These are phyloP conservation scores for Linum tenue DNA, from an alignment of 345 rosid genomes.

Conservation along the genomic window DNA sequence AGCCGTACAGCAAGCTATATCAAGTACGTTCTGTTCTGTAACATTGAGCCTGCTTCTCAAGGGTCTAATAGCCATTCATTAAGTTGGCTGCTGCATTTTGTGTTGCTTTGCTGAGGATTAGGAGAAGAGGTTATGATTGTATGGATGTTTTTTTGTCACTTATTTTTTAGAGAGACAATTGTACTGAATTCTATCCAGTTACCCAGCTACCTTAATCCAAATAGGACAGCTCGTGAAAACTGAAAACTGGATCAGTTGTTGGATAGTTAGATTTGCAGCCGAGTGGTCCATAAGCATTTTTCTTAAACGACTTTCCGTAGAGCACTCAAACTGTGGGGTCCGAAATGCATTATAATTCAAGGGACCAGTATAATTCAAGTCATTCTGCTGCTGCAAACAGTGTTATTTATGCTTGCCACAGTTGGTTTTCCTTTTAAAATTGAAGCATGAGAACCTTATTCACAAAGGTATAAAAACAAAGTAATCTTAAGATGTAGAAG, in stretches of 20 bases:
- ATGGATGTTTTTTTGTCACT: not conserved
- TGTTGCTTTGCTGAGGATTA: not conserved
- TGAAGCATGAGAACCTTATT: not conserved
- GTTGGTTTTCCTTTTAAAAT: too few relatives aligned
- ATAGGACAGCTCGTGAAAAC: not conserved
- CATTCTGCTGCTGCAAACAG: not conserved
- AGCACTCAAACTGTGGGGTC: too few relatives aligned
- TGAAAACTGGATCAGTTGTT: not conserved
- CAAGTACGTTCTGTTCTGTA: conserved; percentile 49
- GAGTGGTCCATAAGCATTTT: not conserved
- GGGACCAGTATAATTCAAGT: too few relatives aligned
- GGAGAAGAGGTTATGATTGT: not conserved
- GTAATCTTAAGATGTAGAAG: too few relatives aligned
- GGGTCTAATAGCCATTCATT: not conserved
- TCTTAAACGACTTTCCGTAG: not conserved
- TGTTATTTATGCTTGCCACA: too few relatives aligned
- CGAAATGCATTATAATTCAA: too few relatives aligned
- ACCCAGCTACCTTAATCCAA: not conserved
- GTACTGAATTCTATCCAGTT: not conserved
- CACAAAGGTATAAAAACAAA: not conserved
- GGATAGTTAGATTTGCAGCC: not conserved
- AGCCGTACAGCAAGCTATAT: conserved; percentile 98
- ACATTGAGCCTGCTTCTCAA: not conserved
- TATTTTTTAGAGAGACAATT: not conserved
- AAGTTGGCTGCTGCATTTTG: not conserved